Base-by-base conservation (phyloP, 176 grass and related monocot genomes). In the Musa troglodytarum region DNA sequence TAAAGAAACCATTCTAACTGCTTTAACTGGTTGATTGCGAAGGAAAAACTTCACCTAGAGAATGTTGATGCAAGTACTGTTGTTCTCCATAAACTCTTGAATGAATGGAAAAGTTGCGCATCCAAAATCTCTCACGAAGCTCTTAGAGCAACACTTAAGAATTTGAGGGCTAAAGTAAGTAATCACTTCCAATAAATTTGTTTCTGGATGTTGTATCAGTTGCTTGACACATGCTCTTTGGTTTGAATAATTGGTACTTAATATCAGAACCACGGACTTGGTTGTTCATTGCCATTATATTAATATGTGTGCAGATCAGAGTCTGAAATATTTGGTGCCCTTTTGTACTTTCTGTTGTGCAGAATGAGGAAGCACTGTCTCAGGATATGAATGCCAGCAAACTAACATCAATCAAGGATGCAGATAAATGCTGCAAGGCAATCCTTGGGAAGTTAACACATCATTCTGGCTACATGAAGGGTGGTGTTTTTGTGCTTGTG, bases 381-480 rank as follows among this genome's bases (percentile, higher is more conserved):
- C 82, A 73, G 26, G 82, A 87, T 62, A 71, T 50, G 13, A 85
- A 88, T 50, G 25, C 81, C 49, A 77, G 34, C 73, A 77, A 89
- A 50, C 70, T 84, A 73, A 83, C 78, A 1, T 75, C 74, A 24
- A 81, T 97, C 57, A 97, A 97, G 76, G 93, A 85, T 24, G 86
- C 81, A 10, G 89, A 96, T 81, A 99, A 99, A 80, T 78, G 85
- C 73, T 94, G 86, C 84, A 99, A 92, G 86, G 54, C 66, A 50
- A 87, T 99, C 61, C 72, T 94, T 63, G 83, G 84, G 64, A 95
- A 81, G 90, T 82, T 95, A 65, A 84, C 69, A 0, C 80, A 78
- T 0, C 65, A 88, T 13, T 78, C 76, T 22, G 73, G 86, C 54
- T 99, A 86, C 76, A 53, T 99, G 28, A 99, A 95, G 55, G 78